These are phyloP conservation scores for Trichosporon ovoides DNA, from an alignment of 1,284 basidiomycete species.

Conservation along the genomic window DNA sequence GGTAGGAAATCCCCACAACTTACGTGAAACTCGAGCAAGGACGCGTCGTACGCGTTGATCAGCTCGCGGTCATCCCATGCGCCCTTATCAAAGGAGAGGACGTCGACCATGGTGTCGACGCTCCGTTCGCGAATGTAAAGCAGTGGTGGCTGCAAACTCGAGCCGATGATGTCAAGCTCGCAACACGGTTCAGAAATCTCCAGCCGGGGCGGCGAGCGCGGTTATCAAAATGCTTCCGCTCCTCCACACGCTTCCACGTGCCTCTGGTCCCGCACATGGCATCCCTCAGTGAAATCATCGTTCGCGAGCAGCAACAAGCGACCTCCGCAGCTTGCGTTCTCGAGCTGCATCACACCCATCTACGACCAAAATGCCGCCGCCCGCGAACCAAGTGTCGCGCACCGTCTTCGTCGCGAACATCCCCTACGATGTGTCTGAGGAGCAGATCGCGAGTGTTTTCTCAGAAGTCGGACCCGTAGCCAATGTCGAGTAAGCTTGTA, in stretches of 20 bases:
- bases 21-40: slow-evolving; percentile 47
- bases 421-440: slow-evolving; percentile 45
- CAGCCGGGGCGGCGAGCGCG: neutral
- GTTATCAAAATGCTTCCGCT: neutral
- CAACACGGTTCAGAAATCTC: neutral
- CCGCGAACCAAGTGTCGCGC: neutral
- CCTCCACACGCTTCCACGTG: neutral
- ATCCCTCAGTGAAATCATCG: neutral
- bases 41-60: slow-evolving; percentile 44
- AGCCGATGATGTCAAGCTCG: slow-evolving; percentile 1
- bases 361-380: neutral
- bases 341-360: neutral
- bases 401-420: slow-evolving; percentile 5
- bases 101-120: neutral
- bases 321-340: neutral
- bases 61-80: slow-evolving; percentile 49
- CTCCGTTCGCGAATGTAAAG: too few species aligned
- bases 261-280: neutral
- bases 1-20: slow-evolving; percentile 15
- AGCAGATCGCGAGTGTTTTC: slow-evolving; percentile 49
- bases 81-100: slow-evolving; percentile 5
- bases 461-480: slow-evolving; percentile 51
- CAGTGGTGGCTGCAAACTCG: neutral
- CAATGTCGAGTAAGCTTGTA: slow-evolving; percentile 46
- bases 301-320: neutral